Evolutionary conservation across 768 basidiomycete species (phyloP), one percentile per base, ranked within the genome.

Genomic region (Leccinum sublutescens): DNA sequence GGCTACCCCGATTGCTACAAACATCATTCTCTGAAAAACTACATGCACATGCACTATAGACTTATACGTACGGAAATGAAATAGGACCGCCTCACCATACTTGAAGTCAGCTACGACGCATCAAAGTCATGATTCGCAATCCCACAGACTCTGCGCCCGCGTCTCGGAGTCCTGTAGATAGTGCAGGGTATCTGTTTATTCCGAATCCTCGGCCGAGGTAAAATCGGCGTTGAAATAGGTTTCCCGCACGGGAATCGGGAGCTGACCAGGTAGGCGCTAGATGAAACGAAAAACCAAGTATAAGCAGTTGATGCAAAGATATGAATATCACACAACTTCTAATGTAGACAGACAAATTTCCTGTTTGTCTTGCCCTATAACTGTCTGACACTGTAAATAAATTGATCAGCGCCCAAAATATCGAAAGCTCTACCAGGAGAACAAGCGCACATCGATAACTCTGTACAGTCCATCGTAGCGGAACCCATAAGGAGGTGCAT

Each of bases 391-490:
- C 71, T 72, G 43, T 12, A 8, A 36, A 14, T 9, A 9, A 36
- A 50, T 47, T 52, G 3, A 36, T 61, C 8, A 49, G 11, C 10
- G 31, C 25, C 25, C 2, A 36, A 52, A 36, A n/a, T 29, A 51
- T 27, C 5, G 10, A n/a, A 48, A 54, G 23, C 5, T 12, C 7
- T 8, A 50, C 4, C 5, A 23, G 14, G 43, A 17, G 4, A 21
- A 51, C 12, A 34, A 17, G 40, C 61, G 45, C 45, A 73, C 74
- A 5, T 51, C 34, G 1, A 61, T 34, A 1, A 73, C 60, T 33
- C 19, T 68, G 58, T 74, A 74, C 2, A 74, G 36, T 17, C 74
- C 74, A 36, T 75, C 72, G 33, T 75, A 74, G 1, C 72, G 72
- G 29, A 60, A 66, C 6, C 69, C 71, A 2, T 27, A 3, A 1